phyloP scores from a whole-genome alignment of 306 rosid genomes.

The Crotalaria pallida region DNA sequence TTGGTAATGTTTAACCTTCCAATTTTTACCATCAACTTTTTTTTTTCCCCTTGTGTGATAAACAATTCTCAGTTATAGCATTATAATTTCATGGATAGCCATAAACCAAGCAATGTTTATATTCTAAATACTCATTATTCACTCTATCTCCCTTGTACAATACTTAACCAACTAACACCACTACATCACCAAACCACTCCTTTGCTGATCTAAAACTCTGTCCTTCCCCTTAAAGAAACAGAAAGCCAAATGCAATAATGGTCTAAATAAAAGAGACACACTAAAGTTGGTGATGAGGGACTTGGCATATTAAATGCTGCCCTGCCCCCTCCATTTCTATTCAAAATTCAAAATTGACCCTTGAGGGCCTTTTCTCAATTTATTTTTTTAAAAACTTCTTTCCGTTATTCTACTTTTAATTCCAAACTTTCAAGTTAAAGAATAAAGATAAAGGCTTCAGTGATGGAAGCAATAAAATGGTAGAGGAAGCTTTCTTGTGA shows the following conservation, averaged over 20 bases:
- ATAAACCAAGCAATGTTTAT: constrained; percentile 31
- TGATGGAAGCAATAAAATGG: constrained; percentile 32
- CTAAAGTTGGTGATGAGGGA: constrained; percentile 53
- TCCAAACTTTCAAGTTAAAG: constrained; percentile 14
- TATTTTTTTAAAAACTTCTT: constrained; percentile 11
- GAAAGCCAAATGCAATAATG: constrained; percentile 65
- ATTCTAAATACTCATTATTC: constrained; percentile 61
- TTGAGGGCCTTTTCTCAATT: background rate
- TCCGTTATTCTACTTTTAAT: constrained; percentile 1
- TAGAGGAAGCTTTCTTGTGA: constrained; percentile 17
- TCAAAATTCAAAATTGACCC: constrained; percentile 42
- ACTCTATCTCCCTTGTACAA: constrained; percentile 64
- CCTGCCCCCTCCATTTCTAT: constrained; percentile 36
- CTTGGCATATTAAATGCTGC: constrained; percentile 53
- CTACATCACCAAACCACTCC: constrained; percentile 65
- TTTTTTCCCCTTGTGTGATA: background rate
- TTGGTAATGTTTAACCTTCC: constrained; percentile 9
- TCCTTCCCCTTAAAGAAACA: constrained; percentile 94
- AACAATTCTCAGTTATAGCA: constrained; percentile 19
- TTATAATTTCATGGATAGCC: constrained; percentile 8
- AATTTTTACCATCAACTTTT: constrained; percentile 8
- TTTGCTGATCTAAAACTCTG: constrained; percentile 39
- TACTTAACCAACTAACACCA: constrained; percentile 93
- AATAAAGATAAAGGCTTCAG: background rate
- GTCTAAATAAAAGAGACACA: constrained; percentile 38